Evolutionary conservation across 805 yeast genomes (phyloP).

Genomic region (Maudiozyma saulgeensis): DNA sequence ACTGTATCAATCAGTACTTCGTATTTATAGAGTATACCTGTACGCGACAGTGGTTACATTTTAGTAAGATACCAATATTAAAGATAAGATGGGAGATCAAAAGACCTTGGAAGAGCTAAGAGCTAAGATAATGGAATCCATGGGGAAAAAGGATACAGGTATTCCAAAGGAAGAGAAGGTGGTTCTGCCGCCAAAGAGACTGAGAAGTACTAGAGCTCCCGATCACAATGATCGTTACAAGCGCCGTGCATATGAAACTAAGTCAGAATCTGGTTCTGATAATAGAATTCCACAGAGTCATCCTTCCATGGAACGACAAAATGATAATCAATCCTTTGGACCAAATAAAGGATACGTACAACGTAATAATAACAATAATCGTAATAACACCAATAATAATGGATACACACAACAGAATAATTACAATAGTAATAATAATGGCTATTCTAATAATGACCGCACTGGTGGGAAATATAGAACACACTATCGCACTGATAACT

Average conservation of each 20-base stretch:
- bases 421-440: no score
- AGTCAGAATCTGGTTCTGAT: background rate
- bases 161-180: background rate
- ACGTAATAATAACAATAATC: background rate
- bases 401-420: background rate
- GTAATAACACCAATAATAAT: background rate
- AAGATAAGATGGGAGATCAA: conserved; percentile 3
- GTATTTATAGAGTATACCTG: no score
- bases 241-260: background rate
- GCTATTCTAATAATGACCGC: background rate
- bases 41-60: no score
- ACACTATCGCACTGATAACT: background rate
- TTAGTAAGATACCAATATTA: background rate
- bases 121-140: conserved; percentile 22
- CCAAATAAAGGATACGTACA: background rate
- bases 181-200: conserved; percentile 9
- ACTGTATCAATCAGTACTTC: no score
- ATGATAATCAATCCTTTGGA: no score
- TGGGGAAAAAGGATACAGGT: conserved; percentile 6
- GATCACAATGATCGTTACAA: background rate
- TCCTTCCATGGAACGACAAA: no score
- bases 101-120: conserved; percentile 19
- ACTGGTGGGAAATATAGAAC: background rate
- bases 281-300: background rate
- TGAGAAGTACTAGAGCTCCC: conserved; percentile 1